Evolutionary conservation across 495 filamentous ascomycete species (phyloP).

Genomic region (Platismatia glauca): DNA sequence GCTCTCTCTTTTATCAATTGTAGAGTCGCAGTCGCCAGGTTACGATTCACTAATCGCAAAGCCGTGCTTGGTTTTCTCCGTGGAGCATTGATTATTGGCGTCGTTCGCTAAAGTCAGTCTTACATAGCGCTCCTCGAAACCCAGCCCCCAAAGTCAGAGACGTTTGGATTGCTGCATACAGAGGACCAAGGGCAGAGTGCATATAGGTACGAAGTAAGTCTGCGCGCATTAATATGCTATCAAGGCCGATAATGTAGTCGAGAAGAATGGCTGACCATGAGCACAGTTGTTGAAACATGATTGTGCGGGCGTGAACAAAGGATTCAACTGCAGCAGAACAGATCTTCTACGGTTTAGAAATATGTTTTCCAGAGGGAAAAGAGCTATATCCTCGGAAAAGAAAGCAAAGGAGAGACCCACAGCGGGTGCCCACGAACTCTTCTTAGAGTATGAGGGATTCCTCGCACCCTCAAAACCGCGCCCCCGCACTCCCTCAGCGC

Average conservation of each 20-base stretch:
- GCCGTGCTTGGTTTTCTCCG: no score
- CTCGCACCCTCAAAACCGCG: conserved; percentile 8
- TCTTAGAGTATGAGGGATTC: conserved; percentile 13
- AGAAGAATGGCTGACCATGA: background rate
- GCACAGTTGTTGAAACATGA: conserved; percentile 5
- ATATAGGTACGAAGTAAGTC: background rate
- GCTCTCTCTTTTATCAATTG: no score
- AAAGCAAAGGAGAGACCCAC: background rate
- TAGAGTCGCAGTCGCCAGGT: no score
- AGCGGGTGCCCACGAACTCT: conserved; percentile 8
- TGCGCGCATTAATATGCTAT: background rate
- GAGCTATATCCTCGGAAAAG: background rate
- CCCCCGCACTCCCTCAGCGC: conserved; percentile 5
- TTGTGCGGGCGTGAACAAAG: conserved; percentile 5
- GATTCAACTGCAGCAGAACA: background rate
- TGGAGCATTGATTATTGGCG: no score
- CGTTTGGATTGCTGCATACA: background rate
- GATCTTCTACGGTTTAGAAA: background rate
- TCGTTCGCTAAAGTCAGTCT: background rate
- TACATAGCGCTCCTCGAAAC: background rate
- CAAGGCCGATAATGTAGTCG: background rate
- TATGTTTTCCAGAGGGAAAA: conserved; percentile 5
- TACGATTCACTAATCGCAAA: no score
- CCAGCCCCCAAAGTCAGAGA: background rate
- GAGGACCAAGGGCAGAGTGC: background rate